Evolutionary conservation across 306 rosid genomes (phyloP), one percentile per base, ranked within the genome.

Genomic region (Quercus berberidifolia): DNA sequence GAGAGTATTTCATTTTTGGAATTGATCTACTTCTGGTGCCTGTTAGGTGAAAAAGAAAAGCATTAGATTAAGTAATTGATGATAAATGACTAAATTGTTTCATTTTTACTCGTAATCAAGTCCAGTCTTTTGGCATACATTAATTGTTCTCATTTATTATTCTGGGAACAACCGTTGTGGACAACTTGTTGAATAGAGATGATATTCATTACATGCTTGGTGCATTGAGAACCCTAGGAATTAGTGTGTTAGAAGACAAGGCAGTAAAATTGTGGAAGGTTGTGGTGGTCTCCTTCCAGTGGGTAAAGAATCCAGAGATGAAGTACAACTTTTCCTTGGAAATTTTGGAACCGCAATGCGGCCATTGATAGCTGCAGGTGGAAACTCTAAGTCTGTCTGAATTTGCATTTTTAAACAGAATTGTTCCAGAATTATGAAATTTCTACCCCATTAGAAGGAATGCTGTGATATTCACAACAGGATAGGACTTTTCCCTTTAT

Each of bases 301-400:
- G 26, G 87, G 78, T n/a, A 82, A 81, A 77, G 92, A 87, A 35
- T 85, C 98, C 30, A 85, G 83, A 13, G 88, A 87, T 70, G 98
- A 96, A 87, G 80, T 96, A 82, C 85, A 82, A 76, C 90, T 96
- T 78, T 96, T 96, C 90, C 98, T 96, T 78, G 99, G 99, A 78
- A 96, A 96, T 87, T 98, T 98, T 51, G 99, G 99, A 83, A 96
- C 99, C 20, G 99, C 98, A 59, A 96, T 96, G 98, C 95, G 97
- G 59, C 98, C 98, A 25, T 84, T 96, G 88, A 92, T 97, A 4
- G 97, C 98, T 11, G 98, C 93, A 69, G 98, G 99, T 78, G 99
- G 99, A 80, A 87, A 91, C 69, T 64, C 91, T 75, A 93, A 97
- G 99, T 93, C n/a, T 55, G 70, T 23, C 28, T 75, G 55, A 3